Base-by-base conservation (phyloP, 2,329 filamentous ascomycete genomes). In the Thielaviopsis populi region DNA sequence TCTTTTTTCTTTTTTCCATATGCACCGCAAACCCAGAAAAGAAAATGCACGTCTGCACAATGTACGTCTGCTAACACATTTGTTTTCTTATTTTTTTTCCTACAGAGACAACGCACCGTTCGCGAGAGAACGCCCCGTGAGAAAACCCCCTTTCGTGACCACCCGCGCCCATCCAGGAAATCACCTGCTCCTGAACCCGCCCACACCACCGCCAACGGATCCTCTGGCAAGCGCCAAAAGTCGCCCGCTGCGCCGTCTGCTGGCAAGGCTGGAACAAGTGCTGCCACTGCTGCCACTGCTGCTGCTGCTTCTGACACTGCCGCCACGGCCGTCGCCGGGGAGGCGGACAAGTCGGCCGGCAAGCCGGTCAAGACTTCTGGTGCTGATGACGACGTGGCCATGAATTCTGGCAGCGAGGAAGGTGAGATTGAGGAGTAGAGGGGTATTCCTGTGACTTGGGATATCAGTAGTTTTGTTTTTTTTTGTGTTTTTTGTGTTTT, bases 321-420 rank as follows among this genome's bases (percentile, higher is more conserved):
- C 13, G 46, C 30, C 27, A n/a, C n/a, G n/a, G 19, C 46, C 4
- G 19, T 22, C 19, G 15, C 11, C 11, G 24, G 24, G 4, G 46
- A 50, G 24, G 46, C 19, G 24, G 33, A 10, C 19, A 10, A 43
- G 41, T 22, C 59, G 6, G 3, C 33, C 13, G 22, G 13, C 33
- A 62, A 54, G 33, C 13, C 53, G 13, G 11, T 10, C 27, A 33
- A 41, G 24, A 7, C 24, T 58, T 22, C 61, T 17, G 24, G 43
- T 24, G 33, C 41, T 22, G 65, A 66, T 33, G 59, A 66, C 6
- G 65, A 66, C 50, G 62, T 66, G 27, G 61, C 56, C 24, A 66
- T 91, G 64, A 86, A 88, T 70, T 92, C 88, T 66, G 94, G 94
- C 62, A 96, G 91, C 71, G 94, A 99, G 76, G 94, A 99, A 75